Evolutionary conservation across 345 rosid genomes (phyloP).

Genomic region (Euphorbia lathyris): DNA sequence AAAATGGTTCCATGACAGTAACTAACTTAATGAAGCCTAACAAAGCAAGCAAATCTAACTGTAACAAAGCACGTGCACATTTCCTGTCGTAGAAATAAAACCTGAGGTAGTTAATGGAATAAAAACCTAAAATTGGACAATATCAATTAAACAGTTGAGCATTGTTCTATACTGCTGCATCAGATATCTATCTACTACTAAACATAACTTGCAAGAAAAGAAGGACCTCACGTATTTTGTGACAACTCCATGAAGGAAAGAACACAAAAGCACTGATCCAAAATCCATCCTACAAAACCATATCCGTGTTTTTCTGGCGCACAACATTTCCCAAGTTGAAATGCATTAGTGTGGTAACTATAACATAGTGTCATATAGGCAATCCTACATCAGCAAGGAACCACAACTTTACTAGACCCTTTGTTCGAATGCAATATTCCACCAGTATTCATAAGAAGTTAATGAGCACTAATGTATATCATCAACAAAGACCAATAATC

Average conservation of each 20-base stretch:
- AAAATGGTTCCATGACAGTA: too few relatives aligned
- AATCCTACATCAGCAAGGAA: too few relatives aligned
- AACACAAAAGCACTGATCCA: neutral
- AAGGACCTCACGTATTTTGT: neutral
- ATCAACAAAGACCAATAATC: neutral
- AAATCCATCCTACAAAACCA: neutral
- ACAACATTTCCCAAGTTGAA: neutral
- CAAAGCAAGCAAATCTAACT: neutral
- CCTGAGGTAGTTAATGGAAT: neutral
- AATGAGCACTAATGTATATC: neutral
- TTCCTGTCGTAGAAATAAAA: neutral
- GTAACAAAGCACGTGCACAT: neutral
- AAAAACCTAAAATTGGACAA: neutral
- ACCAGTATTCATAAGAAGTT: neutral
- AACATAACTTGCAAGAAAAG: neutral
- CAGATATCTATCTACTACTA: neutral
- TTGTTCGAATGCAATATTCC: too few relatives aligned
- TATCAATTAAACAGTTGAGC: neutral
- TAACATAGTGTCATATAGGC: too few relatives aligned
- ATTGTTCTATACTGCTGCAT: neutral
- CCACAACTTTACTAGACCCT: too few relatives aligned
- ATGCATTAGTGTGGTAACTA: neutral
- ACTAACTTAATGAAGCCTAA: too few relatives aligned
- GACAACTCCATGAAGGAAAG: neutral
- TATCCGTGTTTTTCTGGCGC: neutral